A percentile compares a stretch with the other conserved stretches of the same genome.
phyloP scores from a whole-genome alignment of 345 rosid species.

The Pseudoturritis turrita region DNA sequence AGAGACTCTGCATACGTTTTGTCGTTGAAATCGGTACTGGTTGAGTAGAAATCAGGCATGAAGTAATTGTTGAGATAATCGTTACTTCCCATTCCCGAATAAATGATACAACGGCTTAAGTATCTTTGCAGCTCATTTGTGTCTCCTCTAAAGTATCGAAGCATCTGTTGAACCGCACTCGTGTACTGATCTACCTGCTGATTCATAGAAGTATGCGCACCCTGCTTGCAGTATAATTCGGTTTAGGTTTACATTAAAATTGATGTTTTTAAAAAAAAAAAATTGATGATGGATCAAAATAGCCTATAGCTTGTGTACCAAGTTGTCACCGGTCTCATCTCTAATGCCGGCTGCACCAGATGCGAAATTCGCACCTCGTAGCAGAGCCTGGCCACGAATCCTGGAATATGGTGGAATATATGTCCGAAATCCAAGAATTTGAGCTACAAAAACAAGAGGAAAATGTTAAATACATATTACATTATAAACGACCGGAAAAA shows the following conservation, averaged over 20 bases:
- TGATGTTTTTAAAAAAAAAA: not conserved
- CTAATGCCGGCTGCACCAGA: constrained; percentile 94
- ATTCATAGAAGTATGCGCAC: constrained; percentile 75
- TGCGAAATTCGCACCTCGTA: constrained; percentile 72
- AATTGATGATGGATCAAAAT: not conserved
- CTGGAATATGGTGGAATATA: constrained; percentile 64
- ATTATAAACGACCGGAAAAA: no score
- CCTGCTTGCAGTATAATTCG: constrained; percentile 35
- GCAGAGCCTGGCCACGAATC: constrained; percentile 47
- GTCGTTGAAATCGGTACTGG: constrained; percentile 48
- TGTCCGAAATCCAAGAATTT: constrained; percentile 56
- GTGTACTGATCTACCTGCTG: constrained; percentile 50
- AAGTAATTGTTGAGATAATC: constrained; percentile 90
- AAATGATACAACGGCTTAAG: constrained; percentile 64
- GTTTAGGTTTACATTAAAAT: not conserved
- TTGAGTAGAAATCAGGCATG: constrained; percentile 71
- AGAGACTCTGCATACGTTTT: constrained; percentile 58
- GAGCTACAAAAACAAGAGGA: constrained; percentile 42
- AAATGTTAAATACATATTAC: not conserved
- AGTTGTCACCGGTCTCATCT: constrained; percentile 80
- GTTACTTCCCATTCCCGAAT: constrained; percentile 82
- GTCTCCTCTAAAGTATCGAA: constrained; percentile 66
- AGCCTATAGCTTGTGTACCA: constrained; percentile 36
- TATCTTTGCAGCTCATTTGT: constrained; percentile 40
- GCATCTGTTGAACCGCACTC: constrained; percentile 45